Evolutionary conservation across 2,329 filamentous ascomycete genomes (phyloP).

Genomic region (Phialophora verrucosa): DNA sequence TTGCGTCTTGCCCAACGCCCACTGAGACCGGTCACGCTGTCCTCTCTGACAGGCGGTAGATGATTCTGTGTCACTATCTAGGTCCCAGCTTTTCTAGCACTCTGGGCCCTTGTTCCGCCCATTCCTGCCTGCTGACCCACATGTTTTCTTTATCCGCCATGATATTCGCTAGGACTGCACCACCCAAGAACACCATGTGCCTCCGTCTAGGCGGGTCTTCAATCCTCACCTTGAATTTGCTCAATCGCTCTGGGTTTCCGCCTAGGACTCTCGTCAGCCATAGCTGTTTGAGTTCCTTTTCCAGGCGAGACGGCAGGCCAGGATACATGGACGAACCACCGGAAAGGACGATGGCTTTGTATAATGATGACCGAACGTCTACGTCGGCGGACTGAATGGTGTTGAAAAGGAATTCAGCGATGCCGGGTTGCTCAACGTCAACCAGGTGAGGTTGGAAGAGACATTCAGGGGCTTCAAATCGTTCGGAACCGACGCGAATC

Average conservation of each 20-base stretch:
- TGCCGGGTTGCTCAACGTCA: constrained; percentile 94
- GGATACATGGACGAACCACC: constrained; percentile 99
- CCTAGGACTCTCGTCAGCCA: constrained; percentile 92
- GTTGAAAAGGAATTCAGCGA: constrained; percentile 97
- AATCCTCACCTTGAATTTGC: constrained; percentile 99
- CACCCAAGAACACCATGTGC: constrained; percentile 99
- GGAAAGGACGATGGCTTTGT: constrained; percentile 96
- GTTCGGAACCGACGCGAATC: constrained; percentile 93
- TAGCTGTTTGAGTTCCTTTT: constrained; percentile 98
- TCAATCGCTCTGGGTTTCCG: constrained; percentile 89
- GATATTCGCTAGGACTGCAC: constrained; percentile 94
- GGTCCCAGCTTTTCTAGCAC: constrained; percentile 92
- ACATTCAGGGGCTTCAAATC: constrained; percentile 97
- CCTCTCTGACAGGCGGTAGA: neutral
- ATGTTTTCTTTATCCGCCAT: constrained; percentile 99
- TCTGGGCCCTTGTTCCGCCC: constrained; percentile 87
- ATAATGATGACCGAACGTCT: constrained; percentile 89
- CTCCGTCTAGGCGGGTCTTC: constrained; percentile 93
- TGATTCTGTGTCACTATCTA: constrained; percentile 58
- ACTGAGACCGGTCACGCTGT: neutral
- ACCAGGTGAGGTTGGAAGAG: constrained; percentile 98
- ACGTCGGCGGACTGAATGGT: constrained; percentile 96
- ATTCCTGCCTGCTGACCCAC: constrained; percentile 98
- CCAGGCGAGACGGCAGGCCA: constrained; percentile 87
- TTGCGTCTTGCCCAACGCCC: neutral